phyloP scores from a whole-genome alignment of 495 filamentous ascomycete genomes.

The Aspergillus sparsus region DNA sequence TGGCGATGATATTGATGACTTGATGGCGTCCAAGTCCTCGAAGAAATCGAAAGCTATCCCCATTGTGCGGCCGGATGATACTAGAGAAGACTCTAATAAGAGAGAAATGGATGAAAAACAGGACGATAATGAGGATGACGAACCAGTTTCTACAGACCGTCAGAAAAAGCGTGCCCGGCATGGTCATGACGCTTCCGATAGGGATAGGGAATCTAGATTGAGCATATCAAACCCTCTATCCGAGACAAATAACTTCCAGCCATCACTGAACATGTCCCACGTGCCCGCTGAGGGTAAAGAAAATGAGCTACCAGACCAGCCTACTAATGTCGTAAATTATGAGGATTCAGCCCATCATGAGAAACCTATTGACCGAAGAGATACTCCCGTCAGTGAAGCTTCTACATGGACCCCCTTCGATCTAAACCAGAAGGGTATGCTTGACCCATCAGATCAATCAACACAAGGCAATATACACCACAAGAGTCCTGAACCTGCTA shows the following conservation, averaged over 20 bases:
- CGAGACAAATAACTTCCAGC: slow-evolving; percentile 44
- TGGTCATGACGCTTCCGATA: slow-evolving; percentile 59
- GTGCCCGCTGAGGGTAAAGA: slow-evolving; percentile 48
- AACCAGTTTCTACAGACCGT: slow-evolving; percentile 50
- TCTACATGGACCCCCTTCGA: slow-evolving; percentile 48
- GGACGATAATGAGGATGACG: slow-evolving; percentile 40
- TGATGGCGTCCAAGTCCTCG: slow-evolving; percentile 58
- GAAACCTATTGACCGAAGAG: slow-evolving; percentile 32
- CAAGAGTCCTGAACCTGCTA: slow-evolving; percentile 7
- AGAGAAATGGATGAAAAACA: slow-evolving; percentile 49
- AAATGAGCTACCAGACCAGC: slow-evolving; percentile 37
- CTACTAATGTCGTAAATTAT: slow-evolving; percentile 1
- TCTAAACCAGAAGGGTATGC: slow-evolving; percentile 41
- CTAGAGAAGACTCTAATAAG: slow-evolving; percentile 30
- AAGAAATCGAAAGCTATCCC: slow-evolving; percentile 82
- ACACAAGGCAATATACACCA: slow-evolving; percentile 23
- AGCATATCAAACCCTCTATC: slow-evolving; percentile 57
- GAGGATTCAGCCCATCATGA: slow-evolving; percentile 19
- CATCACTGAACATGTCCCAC: slow-evolving; percentile 29
- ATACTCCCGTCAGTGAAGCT: slow-evolving; percentile 43
- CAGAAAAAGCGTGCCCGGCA: slow-evolving; percentile 68
- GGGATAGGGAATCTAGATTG: slow-evolving; percentile 70
- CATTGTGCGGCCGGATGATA: slow-evolving; percentile 67
- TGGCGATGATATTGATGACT: slow-evolving; percentile 73
- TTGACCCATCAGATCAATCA: slow-evolving; percentile 37